Evolutionary conservation across 148 eudicot species (phyloP).

Genomic region (Chenopodium quinoa): DNA sequence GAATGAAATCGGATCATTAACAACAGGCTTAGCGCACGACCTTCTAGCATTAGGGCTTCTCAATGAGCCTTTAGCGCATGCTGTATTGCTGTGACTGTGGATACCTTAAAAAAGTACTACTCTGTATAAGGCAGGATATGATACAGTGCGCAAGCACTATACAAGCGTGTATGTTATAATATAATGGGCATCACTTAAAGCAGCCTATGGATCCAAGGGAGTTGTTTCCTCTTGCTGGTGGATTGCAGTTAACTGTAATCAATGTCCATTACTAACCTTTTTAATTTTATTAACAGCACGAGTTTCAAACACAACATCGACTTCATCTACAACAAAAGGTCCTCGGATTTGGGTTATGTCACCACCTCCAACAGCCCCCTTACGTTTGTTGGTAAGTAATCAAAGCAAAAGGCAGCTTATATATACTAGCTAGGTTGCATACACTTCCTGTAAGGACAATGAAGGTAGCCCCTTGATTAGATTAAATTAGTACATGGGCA

Average conservation of each 20-base stretch:
- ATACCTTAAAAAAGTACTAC: conserved; percentile 31
- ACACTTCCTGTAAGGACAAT: no score
- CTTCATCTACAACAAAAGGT: conserved; percentile 25
- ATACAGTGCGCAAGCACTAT: conserved; percentile 38
- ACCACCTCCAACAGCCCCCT: conserved; percentile 53
- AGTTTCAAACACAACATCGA: conserved; percentile 34
- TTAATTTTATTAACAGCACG: background rate
- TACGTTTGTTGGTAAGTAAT: conserved; percentile 51
- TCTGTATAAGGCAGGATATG: conserved; percentile 23
- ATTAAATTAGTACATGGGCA: no score
- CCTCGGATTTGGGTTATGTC: conserved; percentile 26
- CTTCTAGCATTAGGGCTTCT: conserved; percentile 38
- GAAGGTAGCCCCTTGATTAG: no score
- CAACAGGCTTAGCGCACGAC: no score
- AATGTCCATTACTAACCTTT: conserved; percentile 34
- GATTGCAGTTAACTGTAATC: conserved; percentile 27
- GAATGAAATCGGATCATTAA: no score
- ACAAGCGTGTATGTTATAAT: conserved; percentile 34
- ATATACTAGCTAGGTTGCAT: no score
- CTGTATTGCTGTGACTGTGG: conserved; percentile 25
- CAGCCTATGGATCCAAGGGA: conserved; percentile 23
- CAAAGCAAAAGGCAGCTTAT: no score
- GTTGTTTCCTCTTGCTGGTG: conserved; percentile 31
- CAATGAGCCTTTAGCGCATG: conserved; percentile 41
- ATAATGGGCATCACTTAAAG: no score